Base-by-base conservation (phyloP, 805 yeast genomes). In the Candida fluviatilis region DNA sequence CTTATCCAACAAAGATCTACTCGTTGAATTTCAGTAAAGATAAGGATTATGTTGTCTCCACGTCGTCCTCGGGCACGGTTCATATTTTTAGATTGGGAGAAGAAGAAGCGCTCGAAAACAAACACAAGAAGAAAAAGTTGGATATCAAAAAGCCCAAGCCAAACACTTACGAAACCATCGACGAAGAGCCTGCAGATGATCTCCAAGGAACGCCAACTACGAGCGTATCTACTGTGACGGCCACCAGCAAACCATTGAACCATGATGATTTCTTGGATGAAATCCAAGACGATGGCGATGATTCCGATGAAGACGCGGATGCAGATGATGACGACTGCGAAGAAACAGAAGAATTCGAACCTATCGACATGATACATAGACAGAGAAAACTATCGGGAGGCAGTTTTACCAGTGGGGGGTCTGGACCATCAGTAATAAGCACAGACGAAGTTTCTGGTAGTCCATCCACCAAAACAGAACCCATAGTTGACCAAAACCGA, bases 11-110 rank as follows among this genome's bases (percentile, higher is more conserved):
- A 2, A 75, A 70, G 45, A 85, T 93, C 13, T 79, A 78, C 50
- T 82, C 95, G 8, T 67, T 93, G 46, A 71, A 78, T 26, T 93
- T 93, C 61, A 83, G 87, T 45, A 64, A 70, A 18, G 84, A 84
- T 45, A 81, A 84, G 42, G 70, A 71, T 12, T 76, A 83, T 45
- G 66, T 93, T 21, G 76, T 87, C n/a, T 96, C 91, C 18, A 78
- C 91, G 8, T 83, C 95, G 18, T 79, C 95, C 2, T 87, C 95
- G 15, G 95, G 86, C 31, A 93, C 99, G 0, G 90, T 93, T 16
- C 99, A 93, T 59, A 79, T 93, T 27, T 93, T 91, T 69, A 74
- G 89, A 41, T 60, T 90, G 37, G 84, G 80, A 1, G 78, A 73
- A 23, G 71, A 65, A 11, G 73, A 68, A 50, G 58, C 71, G 2